Percentiles rank a stretch among this genome's conserved stretches.
Conservation (phyloP, 148 eudicot genomes). For the Silene uniflora region DNA sequence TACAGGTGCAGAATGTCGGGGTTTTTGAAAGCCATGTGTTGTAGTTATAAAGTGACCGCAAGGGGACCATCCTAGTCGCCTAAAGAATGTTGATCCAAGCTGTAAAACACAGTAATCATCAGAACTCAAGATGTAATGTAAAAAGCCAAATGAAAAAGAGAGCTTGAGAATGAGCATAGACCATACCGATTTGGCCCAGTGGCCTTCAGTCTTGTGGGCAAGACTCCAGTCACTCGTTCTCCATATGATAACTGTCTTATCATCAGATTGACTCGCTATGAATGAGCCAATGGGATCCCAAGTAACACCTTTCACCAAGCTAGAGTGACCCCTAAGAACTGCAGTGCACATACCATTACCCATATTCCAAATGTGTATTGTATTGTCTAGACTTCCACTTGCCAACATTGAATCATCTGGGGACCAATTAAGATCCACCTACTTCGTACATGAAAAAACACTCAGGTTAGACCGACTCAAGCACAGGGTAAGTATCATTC, state of each 20-base stretch:
- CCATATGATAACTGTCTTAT: slow-evolving; percentile 97
- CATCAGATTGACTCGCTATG: slow-evolving; percentile 95
- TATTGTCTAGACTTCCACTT: slow-evolving; percentile 92
- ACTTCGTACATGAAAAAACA: slow-evolving; percentile 68
- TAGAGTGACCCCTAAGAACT: slow-evolving; percentile 94
- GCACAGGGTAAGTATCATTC: slow-evolving; percentile 9
- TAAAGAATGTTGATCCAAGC: slow-evolving; percentile 98
- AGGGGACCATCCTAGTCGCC: slow-evolving; percentile 98
- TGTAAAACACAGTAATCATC: slow-evolving; percentile 33
- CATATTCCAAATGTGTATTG: slow-evolving; percentile 92
- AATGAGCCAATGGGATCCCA: slow-evolving; percentile 99
- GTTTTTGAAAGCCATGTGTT: slow-evolving; percentile 97
- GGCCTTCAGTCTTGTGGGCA: slow-evolving; percentile 95
- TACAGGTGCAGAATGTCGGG: slow-evolving; percentile 98
- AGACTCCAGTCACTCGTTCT: slow-evolving; percentile 98
- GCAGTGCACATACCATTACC: slow-evolving; percentile 90
- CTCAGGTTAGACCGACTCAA: slow-evolving; percentile 37
- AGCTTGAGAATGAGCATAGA: background rate
- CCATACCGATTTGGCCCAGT: slow-evolving; percentile 97
- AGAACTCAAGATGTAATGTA: slow-evolving; percentile 19
- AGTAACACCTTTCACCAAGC: slow-evolving; percentile 93
- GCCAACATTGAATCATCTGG: slow-evolving; percentile 47
- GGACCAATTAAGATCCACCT: slow-evolving; percentile 65
- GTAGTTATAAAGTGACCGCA: slow-evolving; percentile 97
- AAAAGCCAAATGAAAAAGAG: background rate